A percentile compares a stretch with the other conserved stretches of the same genome.
Conservation (phyloP, 768 basidiomycete genomes). For the Termitomyces sp. region DNA sequence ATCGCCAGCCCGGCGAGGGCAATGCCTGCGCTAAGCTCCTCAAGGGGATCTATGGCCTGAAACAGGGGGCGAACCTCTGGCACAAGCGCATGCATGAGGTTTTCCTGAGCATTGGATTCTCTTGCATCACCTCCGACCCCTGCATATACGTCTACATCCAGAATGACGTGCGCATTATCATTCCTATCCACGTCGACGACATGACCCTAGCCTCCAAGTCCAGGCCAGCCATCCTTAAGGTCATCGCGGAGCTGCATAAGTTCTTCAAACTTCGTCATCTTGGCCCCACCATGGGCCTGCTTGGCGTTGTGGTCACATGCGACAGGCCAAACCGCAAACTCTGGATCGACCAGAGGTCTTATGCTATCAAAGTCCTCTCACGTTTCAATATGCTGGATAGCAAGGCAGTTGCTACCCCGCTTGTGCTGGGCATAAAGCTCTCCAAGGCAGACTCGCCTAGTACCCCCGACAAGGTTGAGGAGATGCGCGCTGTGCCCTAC, state of each 20-base stretch:
- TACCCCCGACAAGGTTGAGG: no score
- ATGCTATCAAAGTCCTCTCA: background rate
- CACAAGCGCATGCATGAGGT: background rate
- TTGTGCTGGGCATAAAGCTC: background rate
- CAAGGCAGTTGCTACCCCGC: background rate
- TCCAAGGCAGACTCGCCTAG: background rate
- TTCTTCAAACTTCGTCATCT: slow-evolving; percentile 1
- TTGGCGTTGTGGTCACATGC: background rate
- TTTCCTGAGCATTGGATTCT: background rate
- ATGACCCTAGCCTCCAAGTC: no score
- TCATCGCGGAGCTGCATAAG: background rate
- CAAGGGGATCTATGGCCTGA: background rate
- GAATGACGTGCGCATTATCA: background rate
- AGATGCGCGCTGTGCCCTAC: no score
- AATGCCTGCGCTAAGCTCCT: background rate
- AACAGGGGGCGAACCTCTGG: no score
- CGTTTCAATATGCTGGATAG: background rate
- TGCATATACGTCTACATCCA: background rate
- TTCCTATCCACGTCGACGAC: background rate
- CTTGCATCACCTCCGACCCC: background rate
- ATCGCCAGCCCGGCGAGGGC: background rate
- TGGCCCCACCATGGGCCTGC: background rate
- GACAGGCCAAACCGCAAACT: background rate
- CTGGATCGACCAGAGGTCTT: background rate
- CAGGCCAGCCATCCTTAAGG: no score